Evolutionary conservation across 768 basidiomycete species (phyloP), one percentile per base, ranked within the genome.

Genomic region (Boletus tomentosulus): DNA sequence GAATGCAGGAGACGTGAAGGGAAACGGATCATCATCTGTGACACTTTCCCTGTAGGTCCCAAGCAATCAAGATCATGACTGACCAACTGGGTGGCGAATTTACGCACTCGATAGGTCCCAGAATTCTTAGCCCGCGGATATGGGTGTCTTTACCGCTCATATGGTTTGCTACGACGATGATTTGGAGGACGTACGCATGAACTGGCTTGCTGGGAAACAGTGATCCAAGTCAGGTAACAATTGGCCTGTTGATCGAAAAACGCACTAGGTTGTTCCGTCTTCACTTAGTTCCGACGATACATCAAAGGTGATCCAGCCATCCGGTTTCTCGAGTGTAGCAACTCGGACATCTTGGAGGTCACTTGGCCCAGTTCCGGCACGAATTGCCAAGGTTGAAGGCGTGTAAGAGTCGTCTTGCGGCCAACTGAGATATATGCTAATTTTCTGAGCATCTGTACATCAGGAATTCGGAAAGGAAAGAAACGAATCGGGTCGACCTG

Each of bases 141-240:
- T 99, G 97, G 9, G 97, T 98, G 71, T 99, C 97, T 67, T 98
- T 98, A 6, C 97, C 97, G 62, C 95, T 98, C 86, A 97, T 88
- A 66, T 98, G 94, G 66, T 98, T 99, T 22, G 88, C 85, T 13
- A 93, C 77, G 46, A 99, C 81, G 54, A 95, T 86, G 41, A 98
- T 78, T 68, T 98, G 93, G 3, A 99, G 71, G 10, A 98, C 83
- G 64, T 96, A 94, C 2, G 92, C 90, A 58, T 88, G 83, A 12
- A 98, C 82, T 0, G 93, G 88, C 66, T 87, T 91, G 54, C 94
- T 96, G 63, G 37, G 25, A 15, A 27, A 50, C 22, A 43, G 3
- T 22, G 48, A 31, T 15, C 46, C 25, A 28, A 28, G 52, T 46
- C 25, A 22, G 50, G 27, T 22, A 38, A 50, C 13, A 7, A 25